Base-by-base conservation (phyloP, 768 basidiomycete species). In the Pleurotus djamor region DNA sequence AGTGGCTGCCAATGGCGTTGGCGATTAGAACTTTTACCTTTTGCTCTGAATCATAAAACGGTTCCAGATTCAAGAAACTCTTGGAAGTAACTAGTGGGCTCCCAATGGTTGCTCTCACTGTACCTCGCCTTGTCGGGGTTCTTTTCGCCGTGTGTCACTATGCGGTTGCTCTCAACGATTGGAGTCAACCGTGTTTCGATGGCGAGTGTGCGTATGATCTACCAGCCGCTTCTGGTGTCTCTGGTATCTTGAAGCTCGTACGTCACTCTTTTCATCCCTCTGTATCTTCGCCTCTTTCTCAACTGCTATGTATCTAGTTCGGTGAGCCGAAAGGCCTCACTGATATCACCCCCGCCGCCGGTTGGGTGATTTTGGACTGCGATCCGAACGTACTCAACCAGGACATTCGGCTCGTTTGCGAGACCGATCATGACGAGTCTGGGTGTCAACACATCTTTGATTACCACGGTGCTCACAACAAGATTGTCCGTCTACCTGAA, bases 401-500 rank as follows among this genome's bases (percentile, higher is more conserved):
- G 38, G 54, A 56, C 12, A 44, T 56, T 32, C 41, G 54, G 0
- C 54, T 56, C 8, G 54, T 56, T 2, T 56, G 54, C 54, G 54
- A 44, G 3, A 1, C 17, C 7, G 54, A 56, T 43, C 37, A 56
- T 14, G 54, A 17, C 0, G 67, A 68, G 5, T 59, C 66, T n/a
- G 67, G 68, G 8, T 83, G 81, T 65, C 66, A 68, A 21, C 79
- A 79, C 57, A 66, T 83, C 12, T 78, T 72, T 59, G 60, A 64
- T 44, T 65, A 70, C 36, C 66, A 64, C 35, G 76, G 76, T 28
- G 73, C 80, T 0, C 76, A 72, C n/a, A 78, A 76, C 60, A 84
- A 80, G 61, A 68, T 86, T 16, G 82, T 84, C 35, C 74, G 83
- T 16, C 65, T 86, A 5, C 83, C 84, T 4, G 76, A 84, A 62